Evolutionary conservation across 352 stramenopile species (phyloP), one percentile per base, ranked within the genome.

Genomic region (Blastocystis sp.): DNA sequence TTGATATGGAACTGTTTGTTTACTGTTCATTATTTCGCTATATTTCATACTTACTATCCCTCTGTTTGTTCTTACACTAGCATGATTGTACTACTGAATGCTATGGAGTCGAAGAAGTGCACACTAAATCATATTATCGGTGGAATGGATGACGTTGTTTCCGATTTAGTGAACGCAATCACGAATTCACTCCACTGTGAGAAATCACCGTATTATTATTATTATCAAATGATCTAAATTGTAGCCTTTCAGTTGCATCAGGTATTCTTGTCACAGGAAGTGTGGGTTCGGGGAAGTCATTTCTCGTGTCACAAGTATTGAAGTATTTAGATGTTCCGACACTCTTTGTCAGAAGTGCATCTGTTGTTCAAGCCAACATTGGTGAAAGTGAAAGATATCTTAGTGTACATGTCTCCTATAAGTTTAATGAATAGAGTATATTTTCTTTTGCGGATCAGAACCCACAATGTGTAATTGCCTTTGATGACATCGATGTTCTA

Each of bases 401-500:
- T 24, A 30, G 44, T 44, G 73, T 64, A 27, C 15, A 48, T 51
- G 0, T 15, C 19, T 84, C 59, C 7, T 22, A 9, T 54, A 22
- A 27, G 15, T 53, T 69, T 6, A 68, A 37, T 64, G 22, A 66
- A 56, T 84, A 84, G 73, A 17, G 48, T 30, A 0, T 84, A 17
- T 84, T 84, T 42, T 15, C 30, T 17, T 68, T 69, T n/a, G 9
- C 27, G 9, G 24, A 84, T 33, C n/a, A 66, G 27, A 54, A 84
- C n/a, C 9, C 24, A 35, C 48, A 56, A 7, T 68, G 48, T 48
- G 35, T 68, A 19, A 53, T 84, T 22, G 24, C 59, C 22, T 84
- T 84, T 64, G 73, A 84, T 42, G 73, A 84, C 48, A 19, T 84
- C n/a, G 73, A 84, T 33, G 53, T 84, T 66, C 73, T 84, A 9